A percentile compares a stretch with the other conserved stretches of the same genome.
Evolutionary conservation across 805 yeast species (phyloP).

Genomic region (Starmerella roubikii): DNA sequence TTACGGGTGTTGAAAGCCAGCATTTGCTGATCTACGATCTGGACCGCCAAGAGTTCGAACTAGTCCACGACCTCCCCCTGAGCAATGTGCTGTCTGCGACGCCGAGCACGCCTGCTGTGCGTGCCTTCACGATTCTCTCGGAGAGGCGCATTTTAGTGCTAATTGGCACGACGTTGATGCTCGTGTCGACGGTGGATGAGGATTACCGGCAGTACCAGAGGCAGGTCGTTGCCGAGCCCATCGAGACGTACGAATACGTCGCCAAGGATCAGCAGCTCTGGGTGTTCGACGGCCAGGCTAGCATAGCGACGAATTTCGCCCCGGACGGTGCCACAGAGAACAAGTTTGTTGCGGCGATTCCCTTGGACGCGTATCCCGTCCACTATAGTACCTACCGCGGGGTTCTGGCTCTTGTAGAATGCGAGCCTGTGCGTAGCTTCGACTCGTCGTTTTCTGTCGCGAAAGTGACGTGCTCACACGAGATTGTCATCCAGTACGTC

Average conservation of each 20-base stretch:
- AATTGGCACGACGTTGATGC: conserved; percentile 28
- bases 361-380: conserved; percentile 38
- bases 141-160: conserved; percentile 22
- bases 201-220: conserved; percentile 18
- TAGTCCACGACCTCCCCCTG: conserved; percentile 26
- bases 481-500: conserved; percentile 25
- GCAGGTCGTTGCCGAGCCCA: conserved; percentile 25
- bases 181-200: conserved; percentile 14
- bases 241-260: conserved; percentile 27
- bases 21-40: conserved; percentile 22
- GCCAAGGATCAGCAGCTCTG: conserved; percentile 24
- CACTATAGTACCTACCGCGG: conserved; percentile 36
- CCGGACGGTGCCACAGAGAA: background rate
- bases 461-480: conserved; percentile 23
- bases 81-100: conserved; percentile 26
- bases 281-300: conserved; percentile 31
- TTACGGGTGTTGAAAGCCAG: conserved; percentile 19
- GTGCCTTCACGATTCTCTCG: conserved; percentile 22
- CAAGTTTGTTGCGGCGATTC: conserved; percentile 18
- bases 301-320: conserved; percentile 11
- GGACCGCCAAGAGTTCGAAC: conserved; percentile 17
- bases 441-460: conserved; percentile 26
- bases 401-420: conserved; percentile 37
- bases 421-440: conserved; percentile 29
- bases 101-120: conserved; percentile 25